Conservation (phyloP, 148 eudicot genomes). For the Vaccinium darrowii region DNA sequence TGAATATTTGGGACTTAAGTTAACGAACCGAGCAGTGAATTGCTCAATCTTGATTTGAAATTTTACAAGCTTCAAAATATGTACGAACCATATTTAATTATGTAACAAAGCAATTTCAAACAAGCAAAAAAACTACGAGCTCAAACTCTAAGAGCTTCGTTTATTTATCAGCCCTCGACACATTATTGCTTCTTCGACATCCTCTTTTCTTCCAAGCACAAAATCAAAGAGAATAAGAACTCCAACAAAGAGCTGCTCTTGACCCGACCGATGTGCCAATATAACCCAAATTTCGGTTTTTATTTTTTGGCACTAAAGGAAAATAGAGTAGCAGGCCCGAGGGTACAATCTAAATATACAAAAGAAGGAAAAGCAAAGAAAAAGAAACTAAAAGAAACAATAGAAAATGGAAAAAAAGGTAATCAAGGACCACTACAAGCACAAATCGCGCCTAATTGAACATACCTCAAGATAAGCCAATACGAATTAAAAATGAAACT, state of each 20-base stretch:
- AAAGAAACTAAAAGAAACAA: neutral
- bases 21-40: neutral
- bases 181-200: neutral
- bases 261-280: neutral
- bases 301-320: neutral
- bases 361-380: neutral
- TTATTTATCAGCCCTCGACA: neutral
- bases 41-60: neutral
- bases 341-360: neutral
- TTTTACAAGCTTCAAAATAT: neutral
- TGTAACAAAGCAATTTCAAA: too few species aligned
- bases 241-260: neutral
- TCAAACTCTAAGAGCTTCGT: neutral
- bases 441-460: neutral
- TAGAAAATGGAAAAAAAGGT: neutral
- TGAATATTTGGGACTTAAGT: neutral
- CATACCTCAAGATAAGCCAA: neutral
- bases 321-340: neutral
- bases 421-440: neutral
- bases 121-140: too few species aligned
- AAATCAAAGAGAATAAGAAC: neutral
- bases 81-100: too few species aligned
- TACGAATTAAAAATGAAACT: neutral
- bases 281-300: neutral
- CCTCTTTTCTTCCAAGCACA: neutral